These are phyloP conservation scores for Coemansia sp. DNA, from an alignment of 192 early-diverging fungal species.

Conservation along the genomic window DNA sequence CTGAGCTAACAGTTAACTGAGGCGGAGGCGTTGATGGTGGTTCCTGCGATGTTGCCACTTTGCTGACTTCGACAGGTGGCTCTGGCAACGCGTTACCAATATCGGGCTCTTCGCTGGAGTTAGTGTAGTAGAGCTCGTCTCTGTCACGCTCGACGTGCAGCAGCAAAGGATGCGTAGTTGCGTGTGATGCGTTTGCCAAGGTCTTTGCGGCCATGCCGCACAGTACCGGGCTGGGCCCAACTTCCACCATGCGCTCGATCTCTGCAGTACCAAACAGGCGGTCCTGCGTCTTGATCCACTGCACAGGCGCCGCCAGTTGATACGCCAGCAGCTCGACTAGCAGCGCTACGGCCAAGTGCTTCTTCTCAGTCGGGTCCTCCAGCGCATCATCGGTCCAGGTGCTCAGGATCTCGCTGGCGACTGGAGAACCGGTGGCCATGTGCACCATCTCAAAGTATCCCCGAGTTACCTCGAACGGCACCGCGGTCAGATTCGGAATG, in stretches of 20 bases:
- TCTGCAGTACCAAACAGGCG: slow-evolving; percentile 71
- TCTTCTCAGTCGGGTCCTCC: slow-evolving; percentile 54
- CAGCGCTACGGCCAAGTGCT: slow-evolving; percentile 72
- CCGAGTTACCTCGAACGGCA: slow-evolving; percentile 79
- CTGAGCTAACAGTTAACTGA: background rate
- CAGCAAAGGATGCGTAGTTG: background rate
- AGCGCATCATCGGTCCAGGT: slow-evolving; percentile 52
- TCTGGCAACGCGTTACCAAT: background rate
- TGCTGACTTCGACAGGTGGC: background rate
- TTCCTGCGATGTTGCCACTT: background rate
- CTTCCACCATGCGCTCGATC: slow-evolving; percentile 83
- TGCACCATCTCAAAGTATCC: slow-evolving; percentile 74
- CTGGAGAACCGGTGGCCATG: slow-evolving; percentile 67
- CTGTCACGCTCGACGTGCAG: slow-evolving; percentile 23
- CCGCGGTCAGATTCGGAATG: slow-evolving; percentile 92
- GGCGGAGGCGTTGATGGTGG: background rate
- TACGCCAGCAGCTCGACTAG: slow-evolving; percentile 88
- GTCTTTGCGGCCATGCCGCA: slow-evolving; percentile 78
- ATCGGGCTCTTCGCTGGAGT: background rate
- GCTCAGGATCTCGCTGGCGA: slow-evolving; percentile 65
- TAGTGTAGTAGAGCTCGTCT: slow-evolving; percentile 18
- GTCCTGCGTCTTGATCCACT: slow-evolving; percentile 95
- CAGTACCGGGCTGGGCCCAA: slow-evolving; percentile 84
- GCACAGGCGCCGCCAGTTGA: slow-evolving; percentile 90
- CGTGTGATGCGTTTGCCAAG: background rate